Percentiles rank a stretch among this genome's conserved stretches.
Evolutionary conservation across 2,329 filamentous ascomycete genomes (phyloP).

Genomic region (Thielaviopsis musarum): DNA sequence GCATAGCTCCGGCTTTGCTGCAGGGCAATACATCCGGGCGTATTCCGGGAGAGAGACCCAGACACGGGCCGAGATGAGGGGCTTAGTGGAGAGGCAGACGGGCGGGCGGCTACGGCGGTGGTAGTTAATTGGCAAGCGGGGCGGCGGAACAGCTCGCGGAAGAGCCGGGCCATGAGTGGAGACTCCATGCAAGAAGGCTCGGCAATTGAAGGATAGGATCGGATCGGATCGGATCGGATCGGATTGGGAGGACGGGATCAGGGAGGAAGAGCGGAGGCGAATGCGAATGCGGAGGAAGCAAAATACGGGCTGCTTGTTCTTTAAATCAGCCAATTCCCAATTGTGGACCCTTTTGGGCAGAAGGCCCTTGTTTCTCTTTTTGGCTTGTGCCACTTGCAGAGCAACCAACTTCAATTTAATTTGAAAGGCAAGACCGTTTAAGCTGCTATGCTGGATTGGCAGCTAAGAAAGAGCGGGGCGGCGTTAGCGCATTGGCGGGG

Average conservation of each 20-base stretch:
- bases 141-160: slow-evolving; percentile 66
- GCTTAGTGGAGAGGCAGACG: slow-evolving; percentile 15
- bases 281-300: too few species aligned
- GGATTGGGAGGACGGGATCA: too few species aligned
- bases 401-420: background rate
- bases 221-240: too few species aligned
- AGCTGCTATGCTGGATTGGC: background rate
- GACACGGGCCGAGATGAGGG: slow-evolving; percentile 5
- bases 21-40: slow-evolving; percentile 12
- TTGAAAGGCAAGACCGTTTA: background rate
- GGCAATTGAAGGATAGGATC: slow-evolving; percentile 3
- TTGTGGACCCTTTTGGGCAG: background rate
- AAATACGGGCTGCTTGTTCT: background rate
- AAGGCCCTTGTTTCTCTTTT: background rate
- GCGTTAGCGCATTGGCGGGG: slow-evolving; percentile 7
- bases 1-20: slow-evolving; percentile 18
- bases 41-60: slow-evolving; percentile 17
- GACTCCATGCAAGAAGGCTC: slow-evolving; percentile 51
- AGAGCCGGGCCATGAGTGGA: slow-evolving; percentile 57
- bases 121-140: slow-evolving; percentile 39
- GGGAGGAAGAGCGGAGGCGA: too few species aligned
- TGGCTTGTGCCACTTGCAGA: background rate
- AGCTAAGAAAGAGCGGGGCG: background rate
- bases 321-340: background rate
- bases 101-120: slow-evolving; percentile 26